Conservation (phyloP, 805 yeast genomes). For the Zygosaccharomyces bailii region DNA sequence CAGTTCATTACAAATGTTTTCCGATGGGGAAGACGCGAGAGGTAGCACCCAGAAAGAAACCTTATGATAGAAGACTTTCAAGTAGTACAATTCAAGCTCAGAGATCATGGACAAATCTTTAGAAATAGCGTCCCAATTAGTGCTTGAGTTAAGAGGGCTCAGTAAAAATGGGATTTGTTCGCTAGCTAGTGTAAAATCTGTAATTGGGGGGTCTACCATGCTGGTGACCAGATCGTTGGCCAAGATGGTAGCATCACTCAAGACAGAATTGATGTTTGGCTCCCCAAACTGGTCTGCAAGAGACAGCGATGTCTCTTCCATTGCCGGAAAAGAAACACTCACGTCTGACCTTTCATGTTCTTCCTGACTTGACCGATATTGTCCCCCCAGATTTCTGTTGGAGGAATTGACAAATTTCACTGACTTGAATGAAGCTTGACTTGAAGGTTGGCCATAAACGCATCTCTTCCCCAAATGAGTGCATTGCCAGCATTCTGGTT, state of each 20-base stretch:
- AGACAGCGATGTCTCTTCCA: neutral
- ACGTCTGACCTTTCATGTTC: neutral
- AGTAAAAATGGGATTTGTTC: neutral
- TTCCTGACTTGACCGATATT: neutral
- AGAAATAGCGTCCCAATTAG: conserved; percentile 12
- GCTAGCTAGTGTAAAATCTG: conserved; percentile 1
- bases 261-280: conserved; percentile 7
- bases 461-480: conserved; percentile 13
- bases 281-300: conserved; percentile 2
- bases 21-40: conserved; percentile 11
- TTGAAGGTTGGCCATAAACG: conserved; percentile 4
- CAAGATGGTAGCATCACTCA: conserved; percentile 11
- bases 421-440: conserved; percentile 3
- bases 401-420: conserved; percentile 5
- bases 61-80: conserved; percentile 15
- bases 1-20: conserved; percentile 15
- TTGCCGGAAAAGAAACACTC: neutral
- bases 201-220: conserved; percentile 6
- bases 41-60: conserved; percentile 21
- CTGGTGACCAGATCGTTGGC: conserved; percentile 14
- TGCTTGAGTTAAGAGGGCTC: conserved; percentile 1
- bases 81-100: conserved; percentile 12
- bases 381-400: neutral
- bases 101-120: conserved; percentile 1
- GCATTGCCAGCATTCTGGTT: conserved; percentile 15